A percentile compares a stretch with the other conserved stretches of the same genome.
Conservation (phyloP, 2,329 filamentous ascomycete species). For the Beauveria australis region DNA sequence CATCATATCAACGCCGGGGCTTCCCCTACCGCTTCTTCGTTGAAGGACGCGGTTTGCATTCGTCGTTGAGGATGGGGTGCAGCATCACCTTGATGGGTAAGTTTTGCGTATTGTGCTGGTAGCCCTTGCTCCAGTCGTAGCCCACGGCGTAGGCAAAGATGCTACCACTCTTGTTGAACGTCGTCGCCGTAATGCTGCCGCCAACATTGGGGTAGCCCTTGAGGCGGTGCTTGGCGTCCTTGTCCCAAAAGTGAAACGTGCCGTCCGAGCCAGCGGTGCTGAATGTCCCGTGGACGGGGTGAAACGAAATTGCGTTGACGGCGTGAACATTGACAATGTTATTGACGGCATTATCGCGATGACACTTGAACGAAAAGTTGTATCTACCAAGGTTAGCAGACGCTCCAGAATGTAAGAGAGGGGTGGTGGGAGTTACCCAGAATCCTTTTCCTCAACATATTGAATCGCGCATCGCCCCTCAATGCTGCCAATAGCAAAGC, state of each 20-base stretch:
- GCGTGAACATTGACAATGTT: constrained; percentile 85
- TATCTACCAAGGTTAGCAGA: constrained; percentile 39
- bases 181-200: constrained; percentile 81
- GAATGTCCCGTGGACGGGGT: constrained; percentile 95
- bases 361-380: constrained; percentile 99
- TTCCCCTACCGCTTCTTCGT: constrained; percentile 48
- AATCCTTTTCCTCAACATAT: constrained; percentile 94
- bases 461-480: constrained; percentile 97
- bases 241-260: constrained; percentile 96
- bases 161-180: constrained; percentile 79
- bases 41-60: constrained; percentile 53
- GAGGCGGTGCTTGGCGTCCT: constrained; percentile 78
- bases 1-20: background rate
- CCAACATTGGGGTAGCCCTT: constrained; percentile 82
- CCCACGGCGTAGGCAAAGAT: constrained; percentile 86
- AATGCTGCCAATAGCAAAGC: constrained; percentile 92
- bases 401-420: background rate
- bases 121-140: constrained; percentile 98
- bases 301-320: constrained; percentile 96
- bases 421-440: constrained; percentile 27
- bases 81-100: constrained; percentile 78
- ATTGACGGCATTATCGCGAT: constrained; percentile 69
- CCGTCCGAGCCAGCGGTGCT: constrained; percentile 92
- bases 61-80: constrained; percentile 60
- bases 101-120: constrained; percentile 68